phyloP scores from a whole-genome alignment of 306 rosid genomes.

The Cucurbita maxima region DNA sequence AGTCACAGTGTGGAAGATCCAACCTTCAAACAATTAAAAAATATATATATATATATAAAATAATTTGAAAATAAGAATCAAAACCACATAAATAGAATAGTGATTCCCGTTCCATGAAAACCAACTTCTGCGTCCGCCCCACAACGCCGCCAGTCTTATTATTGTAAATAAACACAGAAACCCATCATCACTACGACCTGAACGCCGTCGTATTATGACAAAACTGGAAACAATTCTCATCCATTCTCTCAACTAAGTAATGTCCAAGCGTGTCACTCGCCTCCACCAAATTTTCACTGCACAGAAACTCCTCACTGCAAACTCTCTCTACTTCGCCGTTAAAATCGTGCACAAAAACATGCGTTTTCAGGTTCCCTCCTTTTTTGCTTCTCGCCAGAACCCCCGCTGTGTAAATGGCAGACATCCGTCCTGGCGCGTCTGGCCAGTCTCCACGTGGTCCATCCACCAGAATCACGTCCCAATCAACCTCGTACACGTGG shows the following conservation, averaged over 20 bases:
- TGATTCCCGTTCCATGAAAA: background rate
- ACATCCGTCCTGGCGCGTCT: constrained; percentile 75
- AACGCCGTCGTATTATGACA: constrained; percentile 28
- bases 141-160: background rate
- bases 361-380: constrained; percentile 79
- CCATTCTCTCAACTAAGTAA: constrained; percentile 77
- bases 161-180: no score
- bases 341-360: constrained; percentile 74
- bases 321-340: constrained; percentile 41
- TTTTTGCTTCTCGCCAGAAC: constrained; percentile 82
- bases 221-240: constrained; percentile 49
- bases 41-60: no score
- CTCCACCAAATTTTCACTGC: constrained; percentile 71
- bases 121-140: no score
- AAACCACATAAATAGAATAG: background rate
- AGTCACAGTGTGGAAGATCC: background rate
- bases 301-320: constrained; percentile 69
- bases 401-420: constrained; percentile 78
- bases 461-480: constrained; percentile 82
- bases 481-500: constrained; percentile 80
- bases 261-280: constrained; percentile 52
- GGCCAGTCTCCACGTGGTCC: constrained; percentile 94
- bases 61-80: background rate
- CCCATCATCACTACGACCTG: background rate
- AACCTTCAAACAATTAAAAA: background rate